Conservation (phyloP, 805 yeast species). For the Starmera caribaea region DNA sequence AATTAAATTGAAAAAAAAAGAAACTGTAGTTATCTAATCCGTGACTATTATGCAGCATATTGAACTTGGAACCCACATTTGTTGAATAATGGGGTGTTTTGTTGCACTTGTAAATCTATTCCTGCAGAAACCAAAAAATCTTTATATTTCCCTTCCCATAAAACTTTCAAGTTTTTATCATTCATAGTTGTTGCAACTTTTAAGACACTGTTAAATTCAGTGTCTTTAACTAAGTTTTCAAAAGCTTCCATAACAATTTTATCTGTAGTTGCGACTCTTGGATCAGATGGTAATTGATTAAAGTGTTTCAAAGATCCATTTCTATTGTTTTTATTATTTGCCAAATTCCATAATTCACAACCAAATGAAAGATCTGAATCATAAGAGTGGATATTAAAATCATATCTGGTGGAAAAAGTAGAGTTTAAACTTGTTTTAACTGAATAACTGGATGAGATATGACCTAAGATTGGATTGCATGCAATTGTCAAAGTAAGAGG, state of each 20-base stretch:
- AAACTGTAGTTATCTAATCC: not conserved
- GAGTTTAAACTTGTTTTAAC: slow-evolving; percentile 69
- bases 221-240: slow-evolving; percentile 37
- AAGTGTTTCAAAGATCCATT: slow-evolving; percentile 17
- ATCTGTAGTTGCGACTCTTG: slow-evolving; percentile 21
- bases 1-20: no score
- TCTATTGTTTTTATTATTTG: no score
- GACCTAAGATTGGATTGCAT: slow-evolving; percentile 84
- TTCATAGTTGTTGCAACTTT: slow-evolving; percentile 65
- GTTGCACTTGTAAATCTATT: slow-evolving; percentile 36
- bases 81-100: slow-evolving; percentile 35
- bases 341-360: slow-evolving; percentile 61
- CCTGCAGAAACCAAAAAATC: slow-evolving; percentile 79
- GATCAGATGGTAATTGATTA: slow-evolving; percentile 3
- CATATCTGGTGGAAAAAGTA: slow-evolving; percentile 76
- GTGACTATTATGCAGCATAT: slow-evolving; percentile 37
- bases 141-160: slow-evolving; percentile 85
- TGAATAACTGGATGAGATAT: slow-evolving; percentile 78
- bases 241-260: slow-evolving; percentile 40
- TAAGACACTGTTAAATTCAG: slow-evolving; percentile 59
- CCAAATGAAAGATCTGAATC: slow-evolving; percentile 83
- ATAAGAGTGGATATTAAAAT: slow-evolving; percentile 85
- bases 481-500: slow-evolving; percentile 85
- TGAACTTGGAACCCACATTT: slow-evolving; percentile 54
- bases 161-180: slow-evolving; percentile 46